Evolutionary conservation across 345 rosid species (phyloP), one percentile per base, ranked within the genome.

Genomic region (Citropsis articulata): DNA sequence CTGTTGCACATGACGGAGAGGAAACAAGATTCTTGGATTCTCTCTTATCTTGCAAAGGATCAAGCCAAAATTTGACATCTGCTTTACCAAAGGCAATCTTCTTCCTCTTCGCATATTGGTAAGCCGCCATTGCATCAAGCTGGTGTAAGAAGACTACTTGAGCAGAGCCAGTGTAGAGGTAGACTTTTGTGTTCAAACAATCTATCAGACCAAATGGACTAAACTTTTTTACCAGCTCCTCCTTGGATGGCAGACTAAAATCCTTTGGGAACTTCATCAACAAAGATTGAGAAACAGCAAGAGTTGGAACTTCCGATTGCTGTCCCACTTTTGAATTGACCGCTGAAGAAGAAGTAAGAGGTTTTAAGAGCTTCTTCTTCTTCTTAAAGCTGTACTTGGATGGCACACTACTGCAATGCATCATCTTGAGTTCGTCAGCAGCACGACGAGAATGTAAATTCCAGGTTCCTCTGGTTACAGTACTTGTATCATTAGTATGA

Each of bases 51-150:
- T 69, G 78, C 7, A 1, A 53, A 31, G 71, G 76, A 38, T 71
- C 78, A 45, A 84, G 86, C 82, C 83, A 84, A 78, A 73, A 77
- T 71, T 36, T 61, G 62, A 83, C 40, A 33, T 71, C 71, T 71
- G 24, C 71, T 75, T 8, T 78, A n/a, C 81, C 77, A 57, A 36
- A 71, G 30, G 69, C 40, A 78, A 28, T 53, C 72, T 75, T 84
- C 74, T 80, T 83, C 83, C 77, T 77, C 80, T 80, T 84, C 6
- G 79, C 79, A 71, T 65, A 84, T 25, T 80, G 82, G 66, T 84
- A 84, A 48, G 86, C 86, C 38, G 75, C 77, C 19, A 53, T 60
- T 1, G 82, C 84, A 71, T 84, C 86, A 71, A 78, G 77, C 9
- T 78, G 75, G 66, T 78, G 38, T 7, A 75, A 66, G 71, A 80